These are phyloP conservation scores for Schizochytrium sp. DNA, from an alignment of 108 stramenopile species.

Conservation along the genomic window DNA sequence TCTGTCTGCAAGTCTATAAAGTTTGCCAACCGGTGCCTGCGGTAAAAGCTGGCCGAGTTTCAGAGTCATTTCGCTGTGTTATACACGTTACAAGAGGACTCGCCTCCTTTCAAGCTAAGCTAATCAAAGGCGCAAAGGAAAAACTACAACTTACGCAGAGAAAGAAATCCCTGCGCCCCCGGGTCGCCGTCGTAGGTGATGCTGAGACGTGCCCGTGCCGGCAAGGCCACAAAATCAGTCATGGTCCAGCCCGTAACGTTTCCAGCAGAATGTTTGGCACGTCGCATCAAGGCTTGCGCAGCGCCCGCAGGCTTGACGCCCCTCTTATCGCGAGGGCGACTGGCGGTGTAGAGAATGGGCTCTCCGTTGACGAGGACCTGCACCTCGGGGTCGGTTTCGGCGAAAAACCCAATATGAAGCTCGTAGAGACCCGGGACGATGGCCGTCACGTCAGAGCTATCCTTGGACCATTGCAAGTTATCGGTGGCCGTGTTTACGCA, in stretches of 20 bases:
- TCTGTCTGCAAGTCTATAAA: too few species aligned
- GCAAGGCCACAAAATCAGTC: background rate
- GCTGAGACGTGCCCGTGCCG: background rate
- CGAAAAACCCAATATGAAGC: background rate
- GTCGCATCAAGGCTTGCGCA: background rate
- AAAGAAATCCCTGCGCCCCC: background rate
- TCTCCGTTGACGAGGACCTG: slow-evolving; percentile 13
- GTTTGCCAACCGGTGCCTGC: too few species aligned
- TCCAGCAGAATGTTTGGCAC: background rate
- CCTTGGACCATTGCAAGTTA: background rate
- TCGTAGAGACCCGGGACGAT: background rate
- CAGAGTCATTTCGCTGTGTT: background rate
- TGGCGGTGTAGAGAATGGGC: background rate
- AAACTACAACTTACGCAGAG: background rate
- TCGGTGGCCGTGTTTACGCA: background rate
- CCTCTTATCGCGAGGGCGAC: background rate
- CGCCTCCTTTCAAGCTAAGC: background rate
- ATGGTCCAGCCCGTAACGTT: slow-evolving; percentile 10
- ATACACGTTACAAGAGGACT: background rate
- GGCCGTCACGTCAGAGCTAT: background rate
- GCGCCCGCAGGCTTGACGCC: background rate
- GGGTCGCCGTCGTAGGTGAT: background rate
- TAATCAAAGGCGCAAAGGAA: background rate
- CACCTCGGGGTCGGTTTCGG: background rate
- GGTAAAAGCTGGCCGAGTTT: background rate